Evolutionary conservation across 1,139 yeast genomes (phyloP).

Genomic region (Diutina sp.): DNA sequence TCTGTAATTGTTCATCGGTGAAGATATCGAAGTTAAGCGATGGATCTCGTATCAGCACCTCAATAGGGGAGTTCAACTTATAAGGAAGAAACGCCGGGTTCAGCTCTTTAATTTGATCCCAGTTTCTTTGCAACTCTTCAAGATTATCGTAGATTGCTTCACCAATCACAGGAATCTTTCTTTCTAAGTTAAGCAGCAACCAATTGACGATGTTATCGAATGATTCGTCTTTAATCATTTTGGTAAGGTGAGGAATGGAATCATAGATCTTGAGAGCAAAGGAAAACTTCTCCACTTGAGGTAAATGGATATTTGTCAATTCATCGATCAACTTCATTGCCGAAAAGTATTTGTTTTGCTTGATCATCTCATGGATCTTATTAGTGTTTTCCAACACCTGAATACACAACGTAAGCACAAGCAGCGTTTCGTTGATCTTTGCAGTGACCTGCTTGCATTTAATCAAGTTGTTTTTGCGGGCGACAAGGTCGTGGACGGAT

Average conservation of each 20-base stretch:
- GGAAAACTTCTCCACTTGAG: conserved; percentile 61
- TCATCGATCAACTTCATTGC: conserved; percentile 80
- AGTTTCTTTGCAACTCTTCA: conserved; percentile 38
- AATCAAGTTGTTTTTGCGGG: conserved; percentile 41
- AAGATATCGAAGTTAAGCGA: conserved; percentile 32
- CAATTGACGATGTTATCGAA: conserved; percentile 62
- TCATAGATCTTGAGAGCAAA: conserved; percentile 62
- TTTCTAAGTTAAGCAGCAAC: conserved; percentile 51
- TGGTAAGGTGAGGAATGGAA: conserved; percentile 67
- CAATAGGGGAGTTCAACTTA: conserved; percentile 79
- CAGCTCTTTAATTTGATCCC: conserved; percentile 31
- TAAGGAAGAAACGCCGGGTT: conserved; percentile 35
- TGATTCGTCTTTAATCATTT: conserved; percentile 69
- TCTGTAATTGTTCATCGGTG: conserved; percentile 28
- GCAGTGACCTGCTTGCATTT: conserved; percentile 44
- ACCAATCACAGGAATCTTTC: conserved; percentile 51
- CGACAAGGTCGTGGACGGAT: conserved; percentile 52
- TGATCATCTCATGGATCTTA: conserved; percentile 71
- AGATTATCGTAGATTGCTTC: conserved; percentile 43
- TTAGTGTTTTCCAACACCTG: conserved; percentile 81
- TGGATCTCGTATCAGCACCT: conserved; percentile 55
- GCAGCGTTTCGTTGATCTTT: conserved; percentile 51
- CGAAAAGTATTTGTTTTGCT: conserved; percentile 65
- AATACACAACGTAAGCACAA: conserved; percentile 53
- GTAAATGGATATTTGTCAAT: conserved; percentile 50